Percentiles rank a stretch among this genome's conserved stretches.
Evolutionary conservation across 345 rosid species (phyloP).

Genomic region (Rhodamnia argentea): DNA sequence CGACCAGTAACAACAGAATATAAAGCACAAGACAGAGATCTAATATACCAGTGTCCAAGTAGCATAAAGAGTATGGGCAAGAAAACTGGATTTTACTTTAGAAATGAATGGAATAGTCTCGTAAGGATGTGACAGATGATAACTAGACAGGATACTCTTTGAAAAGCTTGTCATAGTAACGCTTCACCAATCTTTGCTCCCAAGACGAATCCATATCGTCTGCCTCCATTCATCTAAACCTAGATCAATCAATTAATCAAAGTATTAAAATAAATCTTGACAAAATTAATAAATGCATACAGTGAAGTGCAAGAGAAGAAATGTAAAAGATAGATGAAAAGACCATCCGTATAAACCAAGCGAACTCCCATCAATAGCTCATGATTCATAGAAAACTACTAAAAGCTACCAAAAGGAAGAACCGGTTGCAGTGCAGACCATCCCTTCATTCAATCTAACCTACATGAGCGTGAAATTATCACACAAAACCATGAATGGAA

Average conservation of each 20-base stretch:
- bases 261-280: not conserved
- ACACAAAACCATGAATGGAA: not conserved
- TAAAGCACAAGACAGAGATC: not conserved
- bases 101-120: not conserved
- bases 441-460: not conserved
- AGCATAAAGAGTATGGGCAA: not conserved
- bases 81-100: not conserved
- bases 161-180: constrained; percentile 88
- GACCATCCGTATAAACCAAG: not conserved
- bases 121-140: not conserved
- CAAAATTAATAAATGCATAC: not conserved
- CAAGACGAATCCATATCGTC: constrained; percentile 79
- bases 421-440: not conserved
- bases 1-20: not conserved
- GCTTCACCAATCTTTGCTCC: constrained; percentile 95
- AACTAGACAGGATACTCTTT: constrained; percentile 74
- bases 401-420: not conserved
- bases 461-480: not conserved
- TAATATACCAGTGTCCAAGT: not conserved
- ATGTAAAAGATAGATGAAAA: not conserved
- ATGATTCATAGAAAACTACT: not conserved
- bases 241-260: constrained; percentile 6
- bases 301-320: not conserved
- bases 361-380: not conserved
- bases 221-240: constrained; percentile 92